Evolutionary conservation across 495 filamentous ascomycete species (phyloP).

Genomic region (Daldinia concentrica): DNA sequence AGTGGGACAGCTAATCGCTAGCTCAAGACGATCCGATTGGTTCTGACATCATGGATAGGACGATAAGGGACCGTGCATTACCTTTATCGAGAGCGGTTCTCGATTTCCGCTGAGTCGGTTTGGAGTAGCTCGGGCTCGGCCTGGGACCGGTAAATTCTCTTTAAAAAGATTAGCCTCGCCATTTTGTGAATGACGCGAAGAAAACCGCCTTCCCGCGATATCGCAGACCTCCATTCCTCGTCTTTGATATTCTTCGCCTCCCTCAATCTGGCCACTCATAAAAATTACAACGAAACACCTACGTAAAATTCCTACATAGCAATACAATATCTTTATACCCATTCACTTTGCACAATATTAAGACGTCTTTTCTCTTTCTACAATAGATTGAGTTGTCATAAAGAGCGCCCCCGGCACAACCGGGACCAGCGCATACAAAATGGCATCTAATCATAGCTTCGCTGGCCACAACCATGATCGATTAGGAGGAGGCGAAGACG

Average conservation of each 20-base stretch:
- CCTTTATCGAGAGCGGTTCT: slow-evolving; percentile 9
- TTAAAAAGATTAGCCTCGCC: slow-evolving; percentile 22
- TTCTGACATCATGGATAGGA: slow-evolving; percentile 39
- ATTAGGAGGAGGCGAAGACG: slow-evolving; percentile 37
- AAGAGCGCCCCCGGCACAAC: slow-evolving; percentile 39
- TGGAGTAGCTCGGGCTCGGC: slow-evolving; percentile 32
- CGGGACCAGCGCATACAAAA: slow-evolving; percentile 37
- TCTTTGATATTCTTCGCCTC: slow-evolving; percentile 18
- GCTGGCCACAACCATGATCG: slow-evolving; percentile 43
- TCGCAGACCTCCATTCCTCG: slow-evolving; percentile 6
- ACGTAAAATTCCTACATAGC: background rate
- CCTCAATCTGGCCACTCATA: background rate
- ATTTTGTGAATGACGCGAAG: slow-evolving; percentile 35
- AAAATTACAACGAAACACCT: background rate
- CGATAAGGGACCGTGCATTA: slow-evolving; percentile 6
- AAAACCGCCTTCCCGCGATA: slow-evolving; percentile 15
- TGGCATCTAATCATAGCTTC: slow-evolving; percentile 36
- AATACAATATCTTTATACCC: slow-evolving; percentile 2
- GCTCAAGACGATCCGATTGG: slow-evolving; percentile 38
- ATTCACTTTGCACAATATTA: background rate
- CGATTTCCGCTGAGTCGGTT: slow-evolving; percentile 23
- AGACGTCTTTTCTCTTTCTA: background rate
- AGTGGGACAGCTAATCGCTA: background rate
- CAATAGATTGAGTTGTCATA: slow-evolving; percentile 19
- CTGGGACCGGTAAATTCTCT: slow-evolving; percentile 22